Percentiles rank a stretch among this genome's conserved stretches.
These are phyloP conservation scores for Calonectria pteridis DNA, from an alignment of 2,329 filamentous ascomycete species.

Conservation along the genomic window DNA sequence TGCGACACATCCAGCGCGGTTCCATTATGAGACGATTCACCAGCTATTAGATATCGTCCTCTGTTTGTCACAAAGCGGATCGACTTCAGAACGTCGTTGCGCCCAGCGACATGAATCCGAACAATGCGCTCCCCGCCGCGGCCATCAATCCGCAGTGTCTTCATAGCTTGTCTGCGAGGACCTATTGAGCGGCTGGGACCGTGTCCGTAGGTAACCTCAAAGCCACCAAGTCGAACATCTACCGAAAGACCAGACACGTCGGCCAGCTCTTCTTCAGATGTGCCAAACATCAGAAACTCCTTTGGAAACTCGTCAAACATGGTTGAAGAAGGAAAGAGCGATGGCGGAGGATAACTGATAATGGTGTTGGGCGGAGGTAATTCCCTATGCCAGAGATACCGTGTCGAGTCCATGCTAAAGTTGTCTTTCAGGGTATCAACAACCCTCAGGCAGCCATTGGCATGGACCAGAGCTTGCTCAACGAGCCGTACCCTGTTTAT, in stretches of 20 bases:
- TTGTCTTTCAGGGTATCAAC: slow-evolving; percentile 1
- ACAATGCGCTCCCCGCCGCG: background rate
- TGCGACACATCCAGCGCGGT: background rate
- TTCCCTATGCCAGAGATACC: slow-evolving; percentile 7
- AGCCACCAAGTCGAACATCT: slow-evolving; percentile 10
- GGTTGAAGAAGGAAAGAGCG: too few species aligned
- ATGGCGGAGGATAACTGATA: background rate
- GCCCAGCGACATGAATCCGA: background rate
- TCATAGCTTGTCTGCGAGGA: background rate
- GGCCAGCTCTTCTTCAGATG: background rate
- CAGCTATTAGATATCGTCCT: background rate
- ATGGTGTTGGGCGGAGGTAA: background rate
- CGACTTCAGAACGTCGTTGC: background rate
- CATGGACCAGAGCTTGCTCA: background rate
- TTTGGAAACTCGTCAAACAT: background rate
- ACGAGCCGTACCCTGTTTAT: background rate
- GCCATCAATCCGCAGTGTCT: slow-evolving; percentile 1
- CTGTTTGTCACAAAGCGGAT: background rate
- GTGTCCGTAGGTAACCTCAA: slow-evolving; percentile 17
- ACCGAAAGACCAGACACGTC: background rate
- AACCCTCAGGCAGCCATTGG: background rate
- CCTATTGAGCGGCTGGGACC: background rate
- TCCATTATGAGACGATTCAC: background rate
- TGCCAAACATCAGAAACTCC: slow-evolving; percentile 19
- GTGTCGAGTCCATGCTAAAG: background rate